phyloP scores from a whole-genome alignment of 2,329 filamentous ascomycete species.

The Didymella pomorum region DNA sequence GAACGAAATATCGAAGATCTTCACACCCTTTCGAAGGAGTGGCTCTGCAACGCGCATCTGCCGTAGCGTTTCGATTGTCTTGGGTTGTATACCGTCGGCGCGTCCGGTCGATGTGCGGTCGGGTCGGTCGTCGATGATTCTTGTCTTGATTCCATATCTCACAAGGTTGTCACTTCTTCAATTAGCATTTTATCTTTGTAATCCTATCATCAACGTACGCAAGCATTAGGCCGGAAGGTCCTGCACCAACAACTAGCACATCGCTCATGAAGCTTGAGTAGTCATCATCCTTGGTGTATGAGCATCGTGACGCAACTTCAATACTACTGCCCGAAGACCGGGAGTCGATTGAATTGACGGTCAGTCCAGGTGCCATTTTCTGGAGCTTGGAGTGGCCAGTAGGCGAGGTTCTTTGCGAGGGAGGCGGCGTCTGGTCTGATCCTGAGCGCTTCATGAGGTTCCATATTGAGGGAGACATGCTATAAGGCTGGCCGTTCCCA shows the following conservation, averaged over 20 bases:
- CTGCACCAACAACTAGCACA: slow-evolving; percentile 54
- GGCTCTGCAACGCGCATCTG: slow-evolving; percentile 77
- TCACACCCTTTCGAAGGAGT: slow-evolving; percentile 71
- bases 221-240: slow-evolving; percentile 55
- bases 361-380: slow-evolving; percentile 47
- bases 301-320: slow-evolving; percentile 30
- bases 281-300: slow-evolving; percentile 31
- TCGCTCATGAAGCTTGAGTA: slow-evolving; percentile 49
- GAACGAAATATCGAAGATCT: slow-evolving; percentile 77
- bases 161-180: slow-evolving; percentile 62
- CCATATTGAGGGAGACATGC: slow-evolving; percentile 46
- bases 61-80: slow-evolving; percentile 78
- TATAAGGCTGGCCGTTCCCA: slow-evolving; percentile 30
- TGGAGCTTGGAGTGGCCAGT: slow-evolving; percentile 33
- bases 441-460: slow-evolving; percentile 47
- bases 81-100: slow-evolving; percentile 78
- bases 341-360: slow-evolving; percentile 31
- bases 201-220: slow-evolving; percentile 38
- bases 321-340: slow-evolving; percentile 38
- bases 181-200: slow-evolving; percentile 11
- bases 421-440: slow-evolving; percentile 18
- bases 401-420: slow-evolving; percentile 33
- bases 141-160: slow-evolving; percentile 70
- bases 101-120: slow-evolving; percentile 73
- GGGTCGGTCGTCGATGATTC: slow-evolving; percentile 72